Percentiles rank a stretch among this genome's conserved stretches.
Conservation (phyloP, 805 yeast species). For the Wickerhamiella sorbophila region DNA sequence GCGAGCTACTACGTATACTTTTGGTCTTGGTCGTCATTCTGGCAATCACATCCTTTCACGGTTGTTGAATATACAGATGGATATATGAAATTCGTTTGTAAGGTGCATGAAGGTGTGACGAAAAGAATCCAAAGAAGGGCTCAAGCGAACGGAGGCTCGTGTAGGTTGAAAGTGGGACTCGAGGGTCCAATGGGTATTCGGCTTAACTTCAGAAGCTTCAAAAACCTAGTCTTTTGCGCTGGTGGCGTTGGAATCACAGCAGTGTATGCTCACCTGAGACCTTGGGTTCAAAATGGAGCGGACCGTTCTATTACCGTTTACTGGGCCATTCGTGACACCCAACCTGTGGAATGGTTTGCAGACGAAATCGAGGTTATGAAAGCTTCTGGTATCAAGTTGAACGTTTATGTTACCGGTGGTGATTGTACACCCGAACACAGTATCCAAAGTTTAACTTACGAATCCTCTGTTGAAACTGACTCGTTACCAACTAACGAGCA, state of each 20-base stretch:
- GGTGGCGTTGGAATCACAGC: slow-evolving; percentile 68
- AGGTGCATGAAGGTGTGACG: slow-evolving; percentile 38
- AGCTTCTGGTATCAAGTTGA: neutral
- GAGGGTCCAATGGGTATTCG: slow-evolving; percentile 53
- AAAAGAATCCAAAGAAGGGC: slow-evolving; percentile 28
- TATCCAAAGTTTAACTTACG: neutral
- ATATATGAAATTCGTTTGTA: slow-evolving; percentile 6
- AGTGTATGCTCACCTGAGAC: slow-evolving; percentile 30
- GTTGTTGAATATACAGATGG: slow-evolving; percentile 7
- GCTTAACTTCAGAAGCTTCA: slow-evolving; percentile 34
- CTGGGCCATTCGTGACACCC: slow-evolving; percentile 49
- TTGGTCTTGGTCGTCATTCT: slow-evolving; percentile 36
- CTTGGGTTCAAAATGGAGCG: slow-evolving; percentile 17
- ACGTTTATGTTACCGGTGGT: neutral
- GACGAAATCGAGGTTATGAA: slow-evolving; percentile 26
- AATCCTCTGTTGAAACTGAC: neutral
- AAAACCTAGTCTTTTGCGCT: slow-evolving; percentile 42
- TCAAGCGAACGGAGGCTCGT: slow-evolving; percentile 17
- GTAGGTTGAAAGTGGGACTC: slow-evolving; percentile 26
- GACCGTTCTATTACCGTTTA: slow-evolving; percentile 29
- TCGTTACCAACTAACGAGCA: neutral
- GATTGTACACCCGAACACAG: neutral
- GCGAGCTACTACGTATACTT: slow-evolving; percentile 36
- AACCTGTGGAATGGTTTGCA: slow-evolving; percentile 36
- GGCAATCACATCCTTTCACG: slow-evolving; percentile 65